Evolutionary conservation across 768 basidiomycete genomes (phyloP).

Genomic region (Leucosporidium creatinivorum): DNA sequence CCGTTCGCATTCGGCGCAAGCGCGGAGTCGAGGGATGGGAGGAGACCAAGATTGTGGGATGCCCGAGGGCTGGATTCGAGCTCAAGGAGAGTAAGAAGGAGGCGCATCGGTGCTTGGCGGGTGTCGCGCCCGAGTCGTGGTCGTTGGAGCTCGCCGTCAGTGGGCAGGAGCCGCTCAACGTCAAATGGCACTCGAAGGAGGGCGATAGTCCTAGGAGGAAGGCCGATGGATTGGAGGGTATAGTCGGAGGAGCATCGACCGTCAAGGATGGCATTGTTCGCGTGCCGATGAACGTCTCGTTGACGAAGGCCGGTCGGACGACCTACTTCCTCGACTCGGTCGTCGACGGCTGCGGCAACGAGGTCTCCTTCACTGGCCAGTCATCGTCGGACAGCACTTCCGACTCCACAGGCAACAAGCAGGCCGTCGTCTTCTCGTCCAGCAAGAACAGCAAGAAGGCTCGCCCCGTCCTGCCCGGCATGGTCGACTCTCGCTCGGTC

Average conservation of each 20-base stretch:
- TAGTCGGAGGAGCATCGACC: neutral
- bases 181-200: constrained; percentile 15
- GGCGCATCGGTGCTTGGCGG: constrained; percentile 20
- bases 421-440: neutral
- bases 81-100: neutral
- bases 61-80: constrained; percentile 25
- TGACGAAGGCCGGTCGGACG: constrained; percentile 7
- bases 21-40: constrained; percentile 7
- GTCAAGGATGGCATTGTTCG: neutral
- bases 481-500: constrained; percentile 9
- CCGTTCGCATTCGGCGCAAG: constrained; percentile 25
- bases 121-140: neutral
- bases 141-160: constrained; percentile 16
- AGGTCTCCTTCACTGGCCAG: constrained; percentile 7
- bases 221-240: constrained; percentile 16
- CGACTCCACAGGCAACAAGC: neutral
- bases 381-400: neutral
- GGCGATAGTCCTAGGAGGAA: neutral
- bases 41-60: constrained; percentile 11
- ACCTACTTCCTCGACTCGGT: constrained; percentile 28
- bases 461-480: constrained; percentile 7
- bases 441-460: neutral
- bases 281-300: constrained; percentile 21
- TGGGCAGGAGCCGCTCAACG: constrained; percentile 19
- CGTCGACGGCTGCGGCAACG: constrained; percentile 22